Conservation (phyloP, 208 protist genomes). For the Trypanosomatidae sp. region DNA sequence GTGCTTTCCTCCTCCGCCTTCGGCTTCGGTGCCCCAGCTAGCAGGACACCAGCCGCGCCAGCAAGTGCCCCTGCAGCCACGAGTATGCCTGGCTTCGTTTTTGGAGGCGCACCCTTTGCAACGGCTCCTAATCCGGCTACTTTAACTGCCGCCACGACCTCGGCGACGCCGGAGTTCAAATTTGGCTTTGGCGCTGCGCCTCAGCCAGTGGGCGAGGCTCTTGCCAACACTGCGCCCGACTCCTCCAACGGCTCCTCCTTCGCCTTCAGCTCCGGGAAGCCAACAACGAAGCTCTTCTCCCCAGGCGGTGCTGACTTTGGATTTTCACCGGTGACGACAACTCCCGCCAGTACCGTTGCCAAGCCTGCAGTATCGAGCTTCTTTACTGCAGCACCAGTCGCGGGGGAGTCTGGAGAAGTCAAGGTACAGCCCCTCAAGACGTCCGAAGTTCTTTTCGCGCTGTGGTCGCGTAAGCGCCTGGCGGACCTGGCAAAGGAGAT, state of each 20-base stretch:
- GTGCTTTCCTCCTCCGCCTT: constrained; percentile 23
- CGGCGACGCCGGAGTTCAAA: constrained; percentile 19
- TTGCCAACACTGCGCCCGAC: not conserved
- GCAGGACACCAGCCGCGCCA: not conserved
- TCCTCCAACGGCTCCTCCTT: constrained; percentile 12
- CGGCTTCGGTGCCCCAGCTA: constrained; percentile 30
- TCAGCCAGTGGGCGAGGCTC: not conserved
- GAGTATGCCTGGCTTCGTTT: not conserved
- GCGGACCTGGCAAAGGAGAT: constrained; percentile 63
- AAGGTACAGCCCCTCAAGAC: constrained; percentile 51
- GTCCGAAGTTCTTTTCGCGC: constrained; percentile 69
- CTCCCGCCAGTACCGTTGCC: constrained; percentile 7
- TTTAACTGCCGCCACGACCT: constrained; percentile 3
- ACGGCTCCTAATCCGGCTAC: constrained; percentile 9
- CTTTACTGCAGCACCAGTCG: constrained; percentile 10
- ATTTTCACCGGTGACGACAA: constrained; percentile 15
- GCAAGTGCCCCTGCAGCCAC: constrained; percentile 9
- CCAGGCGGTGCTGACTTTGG: constrained; percentile 24
- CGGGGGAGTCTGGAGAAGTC: constrained; percentile 16
- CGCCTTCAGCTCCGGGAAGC: constrained; percentile 28
- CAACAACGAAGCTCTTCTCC: not conserved
- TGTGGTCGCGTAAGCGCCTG: constrained; percentile 74
- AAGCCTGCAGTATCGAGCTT: constrained; percentile 31
- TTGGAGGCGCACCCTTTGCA: constrained; percentile 4
- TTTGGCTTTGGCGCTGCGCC: constrained; percentile 35